Base-by-base conservation (phyloP, 2,329 filamentous ascomycete genomes). In the Drechslerella dactyloides region DNA sequence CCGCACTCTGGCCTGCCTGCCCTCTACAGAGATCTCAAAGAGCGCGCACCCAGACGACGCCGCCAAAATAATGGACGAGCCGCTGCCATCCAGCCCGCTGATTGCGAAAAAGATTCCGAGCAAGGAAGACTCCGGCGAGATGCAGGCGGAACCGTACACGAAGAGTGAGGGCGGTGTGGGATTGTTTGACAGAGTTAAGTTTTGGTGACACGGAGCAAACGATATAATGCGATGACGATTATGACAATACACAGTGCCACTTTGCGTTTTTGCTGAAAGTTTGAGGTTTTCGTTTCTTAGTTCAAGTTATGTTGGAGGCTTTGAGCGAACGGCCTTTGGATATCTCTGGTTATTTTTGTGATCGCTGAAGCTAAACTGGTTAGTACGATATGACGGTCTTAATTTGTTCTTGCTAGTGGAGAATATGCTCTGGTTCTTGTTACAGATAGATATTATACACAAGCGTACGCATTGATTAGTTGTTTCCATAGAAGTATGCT, bases 21-120 rank as follows among this genome's bases (percentile, higher is more conserved):
- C 69, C 5, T 73, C 69, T 2, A 73, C 69, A 2, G 69, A 66
- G 54, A 68, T 73, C 27, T 66, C 69, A 6, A 62, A 52, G 30
- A 61, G 56, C 21, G 69, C 69, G 15, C 69, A 73, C 23, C 69
- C 69, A 13, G 50, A 73, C 27, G 62, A 73, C 19, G 69, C 69
- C n/a, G 69, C 69, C 11, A 73, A 66, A 24, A 73, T 73, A 24
- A 73, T 73, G 69, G 69, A 73, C 46, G 56, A 66, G 11, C 69
- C 69, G 11, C 56, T 73, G 17, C 69, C 69, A 2, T 62, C 56
- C 1, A 73, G 61, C 40, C 69, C 63, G 2, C 21, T 73, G 17
- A 73, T 63, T 11, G 69, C 69, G 19, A 73, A 73, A 24, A 73
- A 73, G 46, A 72, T 73, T 37, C 69, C 69, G 5, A 73, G 62